Conservation (phyloP, 768 basidiomycete species). For the Lentinula lateritia region DNA sequence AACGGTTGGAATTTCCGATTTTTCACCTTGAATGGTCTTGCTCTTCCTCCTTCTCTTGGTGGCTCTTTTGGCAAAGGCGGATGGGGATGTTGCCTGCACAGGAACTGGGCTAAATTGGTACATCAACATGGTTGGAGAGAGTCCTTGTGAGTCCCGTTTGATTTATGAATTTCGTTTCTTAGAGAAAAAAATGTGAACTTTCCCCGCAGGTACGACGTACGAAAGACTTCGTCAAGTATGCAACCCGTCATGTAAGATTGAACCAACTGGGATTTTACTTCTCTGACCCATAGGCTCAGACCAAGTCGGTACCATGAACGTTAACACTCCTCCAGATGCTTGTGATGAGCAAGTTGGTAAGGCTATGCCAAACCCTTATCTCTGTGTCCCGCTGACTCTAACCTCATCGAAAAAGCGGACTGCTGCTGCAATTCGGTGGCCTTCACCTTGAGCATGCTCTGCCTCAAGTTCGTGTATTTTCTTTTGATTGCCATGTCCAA, state of each 20-base stretch:
- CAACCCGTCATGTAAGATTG: constrained; percentile 13
- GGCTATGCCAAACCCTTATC: neutral
- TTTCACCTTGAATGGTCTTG: neutral
- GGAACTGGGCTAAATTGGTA: constrained; percentile 19
- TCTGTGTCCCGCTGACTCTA: neutral
- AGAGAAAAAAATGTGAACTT: neutral
- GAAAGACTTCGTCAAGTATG: constrained; percentile 21
- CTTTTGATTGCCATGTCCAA: neutral
- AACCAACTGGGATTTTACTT: neutral
- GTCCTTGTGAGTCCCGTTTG: constrained; percentile 16
- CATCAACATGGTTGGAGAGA: constrained; percentile 19
- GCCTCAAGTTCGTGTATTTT: constrained; percentile 16
- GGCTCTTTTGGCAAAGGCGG: neutral
- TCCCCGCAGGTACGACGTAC: constrained; percentile 16
- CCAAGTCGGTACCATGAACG: constrained; percentile 16
- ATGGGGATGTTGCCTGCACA: constrained; percentile 16
- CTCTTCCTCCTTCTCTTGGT: neutral
- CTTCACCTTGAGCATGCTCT: constrained; percentile 21
- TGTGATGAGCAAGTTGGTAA: constrained; percentile 20
- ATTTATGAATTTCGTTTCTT: neutral
- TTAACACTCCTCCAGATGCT: constrained; percentile 17
- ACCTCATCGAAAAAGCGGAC: constrained; percentile 7
- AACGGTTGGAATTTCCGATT: neutral
- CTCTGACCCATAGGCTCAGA: constrained; percentile 7
- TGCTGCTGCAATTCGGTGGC: constrained; percentile 23